Base-by-base conservation (phyloP, 23 red algal genomes). In the Chondrus crispus region DNA sequence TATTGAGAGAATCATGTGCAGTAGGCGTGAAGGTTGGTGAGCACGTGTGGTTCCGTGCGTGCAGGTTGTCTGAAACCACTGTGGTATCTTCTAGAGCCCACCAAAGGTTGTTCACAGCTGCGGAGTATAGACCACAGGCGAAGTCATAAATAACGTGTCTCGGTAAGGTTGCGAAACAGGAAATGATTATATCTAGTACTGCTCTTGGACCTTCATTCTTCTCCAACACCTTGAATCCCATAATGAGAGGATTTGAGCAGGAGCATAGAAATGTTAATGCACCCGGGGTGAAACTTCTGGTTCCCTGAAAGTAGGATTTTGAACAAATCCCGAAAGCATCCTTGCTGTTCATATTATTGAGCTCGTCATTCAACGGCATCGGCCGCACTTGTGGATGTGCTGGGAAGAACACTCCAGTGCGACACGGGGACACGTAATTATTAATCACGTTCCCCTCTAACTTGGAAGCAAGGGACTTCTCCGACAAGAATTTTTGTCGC, bases 111-210 rank as follows among this genome's bases (percentile, higher is more conserved):
- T 78, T 7, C 14, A 78, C 43, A 19, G 37, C 38, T 47, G 73
- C 4, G n/a, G 39, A 46, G 44, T 48, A 78, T 5, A 78, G 22
- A 2, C 39, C 73, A 78, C 73, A 46, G 8, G 33, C 40, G n/a
- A 78, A 42, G 22, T 78, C 73, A 48, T 78, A 78, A 47, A 78
- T 45, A 37, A 78, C 14, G 38, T 44, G 19, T 48, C 73, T 78
- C 0, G 73, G 73, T 5, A 48, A 32, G 32, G 44, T 48, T 44
- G 6, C 40, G 22, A 78, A 78, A 18, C 73, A 13, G 13, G 37
- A 78, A 29, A 78, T 41, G 12, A 78, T 19, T 45, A 47, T 48
- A 47, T 78, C 73, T 45, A 78, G 46, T 3, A 78, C 73, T 18
- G 46, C 22, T 22, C 46, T 78, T 14, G 73, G 73, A 7, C 3